Evolutionary conservation across 768 basidiomycete species (phyloP).

Genomic region (Thelephora aurantiotincta): DNA sequence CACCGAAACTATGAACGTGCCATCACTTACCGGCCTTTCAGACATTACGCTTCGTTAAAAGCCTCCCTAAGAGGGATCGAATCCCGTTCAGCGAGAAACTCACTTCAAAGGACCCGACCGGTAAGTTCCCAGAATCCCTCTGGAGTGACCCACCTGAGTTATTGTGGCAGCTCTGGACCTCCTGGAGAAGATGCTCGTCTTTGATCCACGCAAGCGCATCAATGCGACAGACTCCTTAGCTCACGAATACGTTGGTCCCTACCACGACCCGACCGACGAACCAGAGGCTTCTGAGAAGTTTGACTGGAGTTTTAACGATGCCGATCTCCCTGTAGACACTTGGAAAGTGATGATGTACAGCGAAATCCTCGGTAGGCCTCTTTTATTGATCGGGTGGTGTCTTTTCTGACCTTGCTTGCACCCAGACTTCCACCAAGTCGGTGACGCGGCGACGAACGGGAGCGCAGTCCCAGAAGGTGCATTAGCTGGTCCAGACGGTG

Average conservation of each 20-base stretch:
- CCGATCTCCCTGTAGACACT: constrained; percentile 93
- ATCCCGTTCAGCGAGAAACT: constrained; percentile 94
- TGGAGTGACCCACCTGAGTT: not conserved
- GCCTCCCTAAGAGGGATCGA: constrained; percentile 88
- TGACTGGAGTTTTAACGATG: constrained; percentile 99
- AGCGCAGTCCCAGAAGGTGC: constrained; percentile 40
- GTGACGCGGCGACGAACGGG: constrained; percentile 29
- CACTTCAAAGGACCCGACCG: constrained; percentile 73
- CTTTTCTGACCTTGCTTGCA: constrained; percentile 1
- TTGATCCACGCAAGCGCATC: constrained; percentile 95
- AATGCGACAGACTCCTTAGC: constrained; percentile 80
- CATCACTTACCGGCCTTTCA: constrained; percentile 18
- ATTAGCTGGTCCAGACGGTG: constrained; percentile 44
- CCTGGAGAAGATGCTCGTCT: constrained; percentile 97
- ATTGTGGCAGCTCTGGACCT: constrained; percentile 66
- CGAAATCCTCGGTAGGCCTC: constrained; percentile 76
- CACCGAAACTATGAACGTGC: no score
- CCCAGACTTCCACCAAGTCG: constrained; percentile 79
- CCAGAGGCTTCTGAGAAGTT: constrained; percentile 89
- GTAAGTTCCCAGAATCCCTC: constrained; percentile 25
- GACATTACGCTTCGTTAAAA: constrained; percentile 98
- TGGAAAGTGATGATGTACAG: constrained; percentile 99
- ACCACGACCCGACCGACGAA: constrained; percentile 97
- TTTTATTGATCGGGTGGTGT: not conserved
- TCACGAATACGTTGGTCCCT: constrained; percentile 92